Conservation (phyloP, 2,329 filamentous ascomycete species). For the Colletotrichum scovillei region DNA sequence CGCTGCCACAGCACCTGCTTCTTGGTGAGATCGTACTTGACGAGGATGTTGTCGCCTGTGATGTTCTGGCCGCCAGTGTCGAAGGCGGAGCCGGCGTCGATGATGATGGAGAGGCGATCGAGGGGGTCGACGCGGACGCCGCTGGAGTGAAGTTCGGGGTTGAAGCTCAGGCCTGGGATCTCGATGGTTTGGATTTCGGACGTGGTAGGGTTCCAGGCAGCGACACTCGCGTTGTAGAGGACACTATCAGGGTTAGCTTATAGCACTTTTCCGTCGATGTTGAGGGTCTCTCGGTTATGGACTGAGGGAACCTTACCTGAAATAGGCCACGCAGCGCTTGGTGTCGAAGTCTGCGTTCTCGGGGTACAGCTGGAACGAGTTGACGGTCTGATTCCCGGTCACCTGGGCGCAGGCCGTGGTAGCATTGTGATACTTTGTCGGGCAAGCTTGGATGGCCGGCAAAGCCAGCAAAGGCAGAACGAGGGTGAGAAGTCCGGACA, state of each 20-base stretch:
- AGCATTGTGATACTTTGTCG: neutral
- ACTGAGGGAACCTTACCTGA: conserved; percentile 31
- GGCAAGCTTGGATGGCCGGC: conserved; percentile 14
- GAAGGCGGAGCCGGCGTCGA: conserved; percentile 49
- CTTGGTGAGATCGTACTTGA: conserved; percentile 47
- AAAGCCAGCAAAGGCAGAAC: conserved; percentile 20
- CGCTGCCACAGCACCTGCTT: conserved; percentile 43
- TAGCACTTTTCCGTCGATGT: neutral
- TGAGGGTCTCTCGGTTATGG: neutral
- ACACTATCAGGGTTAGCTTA: conserved; percentile 5
- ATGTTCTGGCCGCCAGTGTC: conserved; percentile 48
- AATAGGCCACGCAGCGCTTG: conserved; percentile 36
- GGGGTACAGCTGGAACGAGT: conserved; percentile 36
- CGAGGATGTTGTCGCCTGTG: conserved; percentile 48
- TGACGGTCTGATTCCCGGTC: conserved; percentile 26
- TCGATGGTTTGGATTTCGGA: conserved; percentile 40
- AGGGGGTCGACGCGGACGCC: conserved; percentile 49
- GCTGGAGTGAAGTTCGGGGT: conserved; percentile 45
- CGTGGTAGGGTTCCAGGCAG: conserved; percentile 46
- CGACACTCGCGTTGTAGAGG: conserved; percentile 48
- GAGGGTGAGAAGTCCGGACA: neutral
- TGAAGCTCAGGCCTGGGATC: conserved; percentile 45
- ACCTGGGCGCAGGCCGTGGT: neutral
- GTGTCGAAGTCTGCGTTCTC: conserved; percentile 39
- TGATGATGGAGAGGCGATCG: conserved; percentile 47